Conservation (phyloP, 1,139 yeast genomes). For the Pichia sp. region DNA sequence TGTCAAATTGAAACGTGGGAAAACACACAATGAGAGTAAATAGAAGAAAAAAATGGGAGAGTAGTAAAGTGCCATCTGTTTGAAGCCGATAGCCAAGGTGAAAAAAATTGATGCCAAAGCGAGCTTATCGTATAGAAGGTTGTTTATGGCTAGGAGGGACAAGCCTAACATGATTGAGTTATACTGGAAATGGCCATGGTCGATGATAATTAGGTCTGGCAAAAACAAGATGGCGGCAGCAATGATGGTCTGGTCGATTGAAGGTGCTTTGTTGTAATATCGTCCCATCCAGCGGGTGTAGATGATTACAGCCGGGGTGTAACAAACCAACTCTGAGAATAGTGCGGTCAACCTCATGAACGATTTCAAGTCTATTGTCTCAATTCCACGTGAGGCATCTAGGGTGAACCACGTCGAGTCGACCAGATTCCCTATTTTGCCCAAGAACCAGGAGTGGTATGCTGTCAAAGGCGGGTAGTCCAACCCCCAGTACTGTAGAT, state of each 20-base stretch:
- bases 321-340: constrained; percentile 66
- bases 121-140: constrained; percentile 60
- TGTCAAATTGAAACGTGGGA: constrained; percentile 38
- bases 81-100: constrained; percentile 73
- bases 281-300: constrained; percentile 67
- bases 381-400: constrained; percentile 70
- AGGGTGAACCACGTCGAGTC: constrained; percentile 74
- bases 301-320: constrained; percentile 75
- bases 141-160: constrained; percentile 62
- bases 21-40: constrained; percentile 49
- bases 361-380: constrained; percentile 60
- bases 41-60: constrained; percentile 85
- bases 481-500: constrained; percentile 89
- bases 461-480: constrained; percentile 98
- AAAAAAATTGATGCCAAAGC: constrained; percentile 76
- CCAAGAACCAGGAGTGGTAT: constrained; percentile 79
- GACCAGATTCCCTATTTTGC: constrained; percentile 62
- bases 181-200: constrained; percentile 96
- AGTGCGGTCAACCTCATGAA: constrained; percentile 82
- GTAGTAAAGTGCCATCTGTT: constrained; percentile 94
- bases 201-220: constrained; percentile 79
- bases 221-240: constrained; percentile 74
- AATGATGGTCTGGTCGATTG: constrained; percentile 74
- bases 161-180: constrained; percentile 93
- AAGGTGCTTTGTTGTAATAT: constrained; percentile 44